Base-by-base conservation (phyloP, 2,329 filamentous ascomycete genomes). In the Colletotrichum aenigma region DNA sequence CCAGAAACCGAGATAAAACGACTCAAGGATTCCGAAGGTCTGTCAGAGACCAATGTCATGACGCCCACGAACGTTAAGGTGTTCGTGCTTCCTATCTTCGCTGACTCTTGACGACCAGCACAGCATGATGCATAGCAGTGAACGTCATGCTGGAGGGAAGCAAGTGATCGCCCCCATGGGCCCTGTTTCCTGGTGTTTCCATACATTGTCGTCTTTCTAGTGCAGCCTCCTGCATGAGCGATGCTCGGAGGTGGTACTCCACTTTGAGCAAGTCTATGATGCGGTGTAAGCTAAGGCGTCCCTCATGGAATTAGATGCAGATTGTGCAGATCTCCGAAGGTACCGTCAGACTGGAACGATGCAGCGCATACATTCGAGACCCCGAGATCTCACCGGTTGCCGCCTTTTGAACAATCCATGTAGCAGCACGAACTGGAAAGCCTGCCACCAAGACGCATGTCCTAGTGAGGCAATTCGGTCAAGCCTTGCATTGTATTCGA, bases 321-420 rank as follows among this genome's bases (percentile, higher is more conserved):
- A 6, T 36, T 65, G 32, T 68, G 70, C 55, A 74, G 48, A 74
- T 66, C 74, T 21, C 10, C 48, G 16, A 36, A 68, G n/a, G 28
- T 73, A 68, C 70, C 74, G 66, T 67, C 48, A 55, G 64, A 69
- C 58, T 69, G 70, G 74, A 74, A 76, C 74, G 48, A 76, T 76
- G 65, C 65, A 32, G 70, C 65, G 74, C 34, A 28, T 58, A 72
- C 70, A 48, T 73, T 66, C 21, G 32, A 32, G 24, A 58, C 43
- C 56, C 38, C 62, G 38, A 68, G 26, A 65, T 69, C 52, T 75
- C 26, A 60, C 48, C 30, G 24, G 36, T 58, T 56, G 58, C 64
- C 56, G 38, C 56, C 34, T 56, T 65, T 30, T 43, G 24, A 28
- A 26, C 18, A 32, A 61, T 36, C 36, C 61, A 66, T 71, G 72